Evolutionary conservation across 2,329 filamentous ascomycete species (phyloP).

Genomic region (Ophiostoma perfectum): DNA sequence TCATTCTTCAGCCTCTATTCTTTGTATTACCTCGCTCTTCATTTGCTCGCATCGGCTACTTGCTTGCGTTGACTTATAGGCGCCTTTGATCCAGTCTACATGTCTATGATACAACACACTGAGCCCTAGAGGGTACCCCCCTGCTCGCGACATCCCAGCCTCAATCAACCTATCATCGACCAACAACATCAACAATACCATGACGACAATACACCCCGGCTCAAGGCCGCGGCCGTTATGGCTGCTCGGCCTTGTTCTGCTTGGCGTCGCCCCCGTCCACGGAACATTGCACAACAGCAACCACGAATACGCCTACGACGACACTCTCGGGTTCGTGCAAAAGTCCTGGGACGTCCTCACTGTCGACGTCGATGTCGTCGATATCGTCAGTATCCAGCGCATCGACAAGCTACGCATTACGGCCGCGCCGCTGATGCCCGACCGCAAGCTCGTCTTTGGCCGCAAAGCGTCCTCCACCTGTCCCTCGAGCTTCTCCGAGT

Average conservation of each 20-base stretch:
- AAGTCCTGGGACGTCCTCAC: constrained; percentile 5
- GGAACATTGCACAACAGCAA: background rate
- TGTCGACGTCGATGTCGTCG: constrained; percentile 10
- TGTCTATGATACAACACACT: background rate
- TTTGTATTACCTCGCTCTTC: background rate
- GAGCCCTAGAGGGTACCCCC: too few relatives aligned
- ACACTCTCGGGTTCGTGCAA: background rate
- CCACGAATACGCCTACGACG: background rate
- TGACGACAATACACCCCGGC: background rate
- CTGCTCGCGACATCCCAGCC: too few relatives aligned
- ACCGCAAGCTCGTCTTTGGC: background rate
- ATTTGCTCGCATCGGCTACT: background rate
- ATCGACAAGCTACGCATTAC: background rate
- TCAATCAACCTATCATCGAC: too few relatives aligned
- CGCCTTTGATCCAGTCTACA: background rate
- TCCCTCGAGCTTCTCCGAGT: constrained; percentile 30
- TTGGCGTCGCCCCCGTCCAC: background rate
- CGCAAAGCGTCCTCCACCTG: constrained; percentile 21
- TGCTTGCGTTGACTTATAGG: background rate
- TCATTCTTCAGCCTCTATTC: background rate
- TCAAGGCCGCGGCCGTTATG: background rate
- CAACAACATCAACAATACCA: background rate
- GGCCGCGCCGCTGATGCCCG: background rate
- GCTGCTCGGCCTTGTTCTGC: background rate
- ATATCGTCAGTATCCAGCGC: background rate